These are phyloP conservation scores for Alternaria longipes DNA, from an alignment of 2,329 filamentous ascomycete species.

Conservation along the genomic window DNA sequence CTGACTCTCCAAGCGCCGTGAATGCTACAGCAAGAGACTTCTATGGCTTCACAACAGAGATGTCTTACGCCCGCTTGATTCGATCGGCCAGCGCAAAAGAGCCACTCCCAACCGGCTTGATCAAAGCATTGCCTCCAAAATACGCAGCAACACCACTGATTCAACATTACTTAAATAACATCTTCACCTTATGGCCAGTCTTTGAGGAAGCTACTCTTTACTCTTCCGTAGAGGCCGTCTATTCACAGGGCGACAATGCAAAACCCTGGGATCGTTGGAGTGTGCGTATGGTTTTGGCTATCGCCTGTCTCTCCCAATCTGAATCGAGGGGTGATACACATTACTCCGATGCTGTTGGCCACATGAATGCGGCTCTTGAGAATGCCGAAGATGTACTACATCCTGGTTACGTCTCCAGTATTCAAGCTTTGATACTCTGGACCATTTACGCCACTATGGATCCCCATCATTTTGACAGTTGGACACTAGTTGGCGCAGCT, in stretches of 20 bases:
- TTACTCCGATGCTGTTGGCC: conserved; percentile 67
- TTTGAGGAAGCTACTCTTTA: conserved; percentile 83
- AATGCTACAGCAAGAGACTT: conserved; percentile 96
- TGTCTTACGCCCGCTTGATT: conserved; percentile 91
- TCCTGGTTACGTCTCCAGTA: conserved; percentile 83
- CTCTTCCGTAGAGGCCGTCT: conserved; percentile 81
- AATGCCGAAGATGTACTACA: conserved; percentile 84
- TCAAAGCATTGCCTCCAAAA: conserved; percentile 73
- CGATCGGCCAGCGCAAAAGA: conserved; percentile 83
- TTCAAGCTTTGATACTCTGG: conserved; percentile 86
- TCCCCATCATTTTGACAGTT: conserved; percentile 89
- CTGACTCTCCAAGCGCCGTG: conserved; percentile 70
- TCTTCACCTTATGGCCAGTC: conserved; percentile 82
- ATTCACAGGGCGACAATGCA: conserved; percentile 72
- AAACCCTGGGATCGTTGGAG: conserved; percentile 80
- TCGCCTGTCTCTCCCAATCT: conserved; percentile 78
- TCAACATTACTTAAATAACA: conserved; percentile 84
- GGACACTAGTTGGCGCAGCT: conserved; percentile 92
- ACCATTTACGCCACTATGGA: conserved; percentile 92
- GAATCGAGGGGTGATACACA: conserved; percentile 70
- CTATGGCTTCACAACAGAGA: conserved; percentile 84
- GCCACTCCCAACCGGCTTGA: conserved; percentile 68
- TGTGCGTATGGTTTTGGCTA: conserved; percentile 88
- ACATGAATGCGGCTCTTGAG: conserved; percentile 73
- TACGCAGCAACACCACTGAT: conserved; percentile 74